Evolutionary conservation across 1,284 basidiomycete genomes (phyloP), one percentile per base, ranked within the genome.

Genomic region (Butyriboletus regius): DNA sequence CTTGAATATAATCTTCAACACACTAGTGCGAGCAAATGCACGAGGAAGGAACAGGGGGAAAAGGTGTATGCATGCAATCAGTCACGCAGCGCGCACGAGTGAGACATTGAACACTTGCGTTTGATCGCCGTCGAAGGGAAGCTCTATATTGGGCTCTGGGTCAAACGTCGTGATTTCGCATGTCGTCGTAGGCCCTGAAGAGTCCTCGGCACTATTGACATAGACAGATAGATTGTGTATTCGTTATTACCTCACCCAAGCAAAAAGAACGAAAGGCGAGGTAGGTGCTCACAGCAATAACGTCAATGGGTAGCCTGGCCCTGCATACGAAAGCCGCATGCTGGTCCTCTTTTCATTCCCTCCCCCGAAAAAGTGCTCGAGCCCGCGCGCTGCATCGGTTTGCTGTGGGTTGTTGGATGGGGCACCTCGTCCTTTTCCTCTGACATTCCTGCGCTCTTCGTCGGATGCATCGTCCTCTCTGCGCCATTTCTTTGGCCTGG

Each of bases 91-190:
- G 17, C 15, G 39, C 34, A 57, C 35, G 20, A 45, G 10, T 8
- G 22, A 39, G 32, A 38, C 24, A 37, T 41, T 33, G 41, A 28
- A 42, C 15, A 69, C 83, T 64, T 60, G 85, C 84, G 81, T 79
- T 50, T 76, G 70, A 12, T 83, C 77, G 36, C 75, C 74, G 57
- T 91, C 82, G 62, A 94, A 92, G 4, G 82, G 75, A 29, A 95
- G 78, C 48, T 92, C 87, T 36, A 91, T 73, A 51, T 84, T 75
- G 18, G 85, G 82, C 57, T 94, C 91, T 3, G 90, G 81, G 46
- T 92, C 89, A 58, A 86, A 88, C 0, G 91, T 91, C 20, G 82
- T 79, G 50, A 98, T 82, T 64, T 94, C 85, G 67, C 92, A 96
- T 15, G 80, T 85, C 7, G 93, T 94, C 0, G 85, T 90, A 0